Evolutionary conservation across 192 early-diverging fungal species (phyloP).

Genomic region (Coemansia sp.): DNA sequence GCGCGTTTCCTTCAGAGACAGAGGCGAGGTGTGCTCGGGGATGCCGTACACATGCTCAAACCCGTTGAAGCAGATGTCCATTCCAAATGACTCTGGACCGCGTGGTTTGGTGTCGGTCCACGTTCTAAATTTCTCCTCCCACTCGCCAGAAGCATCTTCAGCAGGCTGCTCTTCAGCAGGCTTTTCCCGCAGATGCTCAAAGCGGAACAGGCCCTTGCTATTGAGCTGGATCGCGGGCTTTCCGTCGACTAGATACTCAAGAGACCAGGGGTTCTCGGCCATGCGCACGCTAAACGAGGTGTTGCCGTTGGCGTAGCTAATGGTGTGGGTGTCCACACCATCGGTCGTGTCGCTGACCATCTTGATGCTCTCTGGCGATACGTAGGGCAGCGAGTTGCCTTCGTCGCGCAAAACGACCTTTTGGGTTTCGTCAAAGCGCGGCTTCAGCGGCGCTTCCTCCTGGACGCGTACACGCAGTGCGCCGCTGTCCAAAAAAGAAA

Average conservation of each 20-base stretch:
- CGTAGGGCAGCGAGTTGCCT: slow-evolving; percentile 26
- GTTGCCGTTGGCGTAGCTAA: slow-evolving; percentile 23
- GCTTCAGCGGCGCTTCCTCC: slow-evolving; percentile 64
- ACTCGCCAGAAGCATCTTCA: slow-evolving; percentile 59
- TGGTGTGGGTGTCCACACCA: slow-evolving; percentile 19
- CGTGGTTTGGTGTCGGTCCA: slow-evolving; percentile 91
- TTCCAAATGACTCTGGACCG: slow-evolving; percentile 90
- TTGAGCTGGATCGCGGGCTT: slow-evolving; percentile 72
- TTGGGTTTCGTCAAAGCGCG: slow-evolving; percentile 69
- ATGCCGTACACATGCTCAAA: slow-evolving; percentile 91
- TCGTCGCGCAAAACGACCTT: slow-evolving; percentile 59
- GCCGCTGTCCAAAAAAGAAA: slow-evolving; percentile 60
- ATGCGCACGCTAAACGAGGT: slow-evolving; percentile 34
- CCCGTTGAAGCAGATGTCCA: slow-evolving; percentile 89
- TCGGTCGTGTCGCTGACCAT: slow-evolving; percentile 15
- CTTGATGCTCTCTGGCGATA: slow-evolving; percentile 21
- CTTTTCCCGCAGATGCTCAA: slow-evolving; percentile 66
- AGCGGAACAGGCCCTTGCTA: slow-evolving; percentile 77
- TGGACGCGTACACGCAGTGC: slow-evolving; percentile 62
- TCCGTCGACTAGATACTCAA: slow-evolving; percentile 34
- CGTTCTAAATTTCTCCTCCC: slow-evolving; percentile 89
- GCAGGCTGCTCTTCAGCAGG: slow-evolving; percentile 41
- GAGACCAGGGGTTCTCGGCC: slow-evolving; percentile 44
- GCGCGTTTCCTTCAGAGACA: slow-evolving; percentile 86
- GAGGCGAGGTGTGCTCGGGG: slow-evolving; percentile 88